A percentile compares a stretch with the other conserved stretches of the same genome.
Evolutionary conservation across 345 rosid genomes (phyloP).

Genomic region (Brassica rapa): DNA sequence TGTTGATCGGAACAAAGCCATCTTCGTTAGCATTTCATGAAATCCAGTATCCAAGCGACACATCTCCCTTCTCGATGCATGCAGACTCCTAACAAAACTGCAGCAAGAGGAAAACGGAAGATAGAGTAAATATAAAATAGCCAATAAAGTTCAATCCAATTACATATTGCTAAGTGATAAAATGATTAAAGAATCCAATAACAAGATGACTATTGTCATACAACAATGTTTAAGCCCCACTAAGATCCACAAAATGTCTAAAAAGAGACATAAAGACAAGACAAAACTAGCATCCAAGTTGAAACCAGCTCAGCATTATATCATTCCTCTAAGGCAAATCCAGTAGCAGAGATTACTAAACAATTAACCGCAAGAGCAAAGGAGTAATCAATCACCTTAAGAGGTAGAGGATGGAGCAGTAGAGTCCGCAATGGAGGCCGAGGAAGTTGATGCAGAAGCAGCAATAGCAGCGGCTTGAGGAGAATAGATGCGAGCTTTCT

Average conservation of each 20-base stretch:
- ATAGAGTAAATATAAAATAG: background rate
- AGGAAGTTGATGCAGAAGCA: conserved; percentile 11
- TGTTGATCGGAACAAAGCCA: background rate
- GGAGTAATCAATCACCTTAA: conserved; percentile 32
- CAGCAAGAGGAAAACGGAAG: background rate
- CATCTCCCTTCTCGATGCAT: background rate
- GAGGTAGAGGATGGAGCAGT: conserved; percentile 37
- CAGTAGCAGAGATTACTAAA: background rate
- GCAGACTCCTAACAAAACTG: conserved; percentile 15
- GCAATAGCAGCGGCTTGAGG: conserved; percentile 42
- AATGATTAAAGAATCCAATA: background rate
- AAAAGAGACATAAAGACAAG: background rate
- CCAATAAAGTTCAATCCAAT: background rate
- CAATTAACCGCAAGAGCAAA: background rate
- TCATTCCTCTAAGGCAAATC: background rate
- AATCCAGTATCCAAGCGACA: conserved; percentile 1
- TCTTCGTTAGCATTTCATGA: background rate
- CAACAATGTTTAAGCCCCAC: background rate
- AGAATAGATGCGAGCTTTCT: conserved; percentile 73
- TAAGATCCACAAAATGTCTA: background rate
- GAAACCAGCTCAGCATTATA: background rate
- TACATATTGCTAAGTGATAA: background rate
- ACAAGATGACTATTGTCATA: background rate
- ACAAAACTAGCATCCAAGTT: background rate
- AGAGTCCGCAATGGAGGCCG: conserved; percentile 12